Percentiles rank a stretch among this genome's conserved stretches.
Evolutionary conservation across 2,329 filamentous ascomycete species (phyloP).

Genomic region (Colletotrichum sp.): DNA sequence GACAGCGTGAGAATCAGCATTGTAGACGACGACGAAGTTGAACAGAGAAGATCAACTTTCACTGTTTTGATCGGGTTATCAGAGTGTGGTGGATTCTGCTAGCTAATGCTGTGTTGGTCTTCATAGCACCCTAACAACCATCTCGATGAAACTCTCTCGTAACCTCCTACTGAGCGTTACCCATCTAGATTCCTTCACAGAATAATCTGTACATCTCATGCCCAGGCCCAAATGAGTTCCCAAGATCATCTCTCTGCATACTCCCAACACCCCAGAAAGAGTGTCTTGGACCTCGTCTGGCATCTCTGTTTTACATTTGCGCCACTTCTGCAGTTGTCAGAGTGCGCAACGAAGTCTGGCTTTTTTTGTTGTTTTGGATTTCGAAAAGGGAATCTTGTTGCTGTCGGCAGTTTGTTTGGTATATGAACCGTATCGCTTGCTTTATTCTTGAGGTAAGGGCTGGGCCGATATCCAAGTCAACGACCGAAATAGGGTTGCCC

Average conservation of each 20-base stretch:
- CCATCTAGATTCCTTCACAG: background rate
- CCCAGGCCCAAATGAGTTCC: background rate
- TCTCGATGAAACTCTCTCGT: background rate
- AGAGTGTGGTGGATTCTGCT: background rate
- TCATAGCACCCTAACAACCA: background rate
- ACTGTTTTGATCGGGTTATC: background rate
- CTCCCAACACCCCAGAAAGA: background rate
- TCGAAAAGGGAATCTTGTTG: background rate
- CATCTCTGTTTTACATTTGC: background rate
- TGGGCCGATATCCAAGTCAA: background rate
- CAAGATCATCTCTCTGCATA: background rate
- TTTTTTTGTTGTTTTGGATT: background rate
- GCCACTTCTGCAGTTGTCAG: background rate
- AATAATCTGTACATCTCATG: background rate
- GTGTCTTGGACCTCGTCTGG: background rate
- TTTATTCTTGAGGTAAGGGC: background rate
- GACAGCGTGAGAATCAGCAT: background rate
- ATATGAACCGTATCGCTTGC: background rate
- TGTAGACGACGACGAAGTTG: background rate
- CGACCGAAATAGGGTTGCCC: background rate
- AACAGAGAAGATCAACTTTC: background rate
- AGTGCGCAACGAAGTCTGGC: background rate
- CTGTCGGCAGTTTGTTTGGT: background rate
- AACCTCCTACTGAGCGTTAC: background rate
- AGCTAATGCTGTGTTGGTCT: background rate